phyloP scores from a whole-genome alignment of 2,329 filamentous ascomycete species.

The Fusarium circinatum region DNA sequence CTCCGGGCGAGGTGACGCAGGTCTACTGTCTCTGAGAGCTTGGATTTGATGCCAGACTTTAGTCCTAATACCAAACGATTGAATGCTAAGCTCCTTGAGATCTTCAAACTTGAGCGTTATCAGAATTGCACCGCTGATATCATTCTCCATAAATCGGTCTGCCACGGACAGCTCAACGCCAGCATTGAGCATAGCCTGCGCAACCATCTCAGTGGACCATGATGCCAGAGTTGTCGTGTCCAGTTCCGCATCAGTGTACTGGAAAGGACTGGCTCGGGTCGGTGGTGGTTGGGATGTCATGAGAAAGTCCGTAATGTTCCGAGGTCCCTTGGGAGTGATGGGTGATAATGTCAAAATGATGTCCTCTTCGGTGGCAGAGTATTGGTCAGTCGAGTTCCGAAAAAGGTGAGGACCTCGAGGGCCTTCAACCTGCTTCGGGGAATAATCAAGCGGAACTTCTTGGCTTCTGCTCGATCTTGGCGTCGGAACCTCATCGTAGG shows the following conservation, averaged over 20 bases:
- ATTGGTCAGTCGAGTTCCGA: constrained; percentile 67
- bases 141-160: constrained; percentile 88
- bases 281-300: constrained; percentile 39
- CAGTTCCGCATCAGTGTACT: constrained; percentile 66
- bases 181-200: constrained; percentile 85
- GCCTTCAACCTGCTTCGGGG: constrained; percentile 76
- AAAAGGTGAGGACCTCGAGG: constrained; percentile 90
- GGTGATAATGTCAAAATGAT: constrained; percentile 76
- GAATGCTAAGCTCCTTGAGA: constrained; percentile 81
- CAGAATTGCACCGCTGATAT: constrained; percentile 88
- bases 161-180: constrained; percentile 82
- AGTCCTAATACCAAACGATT: constrained; percentile 83
- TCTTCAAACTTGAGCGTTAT: constrained; percentile 94
- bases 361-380: constrained; percentile 54
- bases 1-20: constrained; percentile 62
- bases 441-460: constrained; percentile 68
- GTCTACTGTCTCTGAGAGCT: constrained; percentile 67
- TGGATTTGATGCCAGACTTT: constrained; percentile 85
- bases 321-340: constrained; percentile 72
- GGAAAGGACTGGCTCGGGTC: constrained; percentile 62
- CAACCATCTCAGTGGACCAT: constrained; percentile 82
- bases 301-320: constrained; percentile 45
- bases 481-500: constrained; percentile 84
- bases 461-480: constrained; percentile 74
- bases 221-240: constrained; percentile 68